These are phyloP conservation scores for Decorospora gaudefroyi DNA, from an alignment of 2,329 filamentous ascomycete species.

Conservation along the genomic window DNA sequence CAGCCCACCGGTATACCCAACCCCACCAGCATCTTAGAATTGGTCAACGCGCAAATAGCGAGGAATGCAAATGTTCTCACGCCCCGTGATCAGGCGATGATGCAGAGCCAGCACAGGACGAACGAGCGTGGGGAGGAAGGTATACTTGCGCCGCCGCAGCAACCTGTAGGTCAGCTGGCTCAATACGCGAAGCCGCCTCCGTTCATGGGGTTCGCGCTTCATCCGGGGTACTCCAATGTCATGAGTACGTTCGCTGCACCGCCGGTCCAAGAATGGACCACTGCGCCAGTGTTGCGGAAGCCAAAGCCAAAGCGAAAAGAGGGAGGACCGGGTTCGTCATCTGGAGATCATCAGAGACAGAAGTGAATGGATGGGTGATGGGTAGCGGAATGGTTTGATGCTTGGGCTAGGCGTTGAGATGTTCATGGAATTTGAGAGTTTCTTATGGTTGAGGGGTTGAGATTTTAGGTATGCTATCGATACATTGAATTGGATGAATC, in stretches of 20 bases:
- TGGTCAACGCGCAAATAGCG: background rate
- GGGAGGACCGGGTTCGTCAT: background rate
- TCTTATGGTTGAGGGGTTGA: no score
- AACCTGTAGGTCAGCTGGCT: background rate
- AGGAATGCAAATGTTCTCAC: background rate
- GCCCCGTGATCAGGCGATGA: background rate
- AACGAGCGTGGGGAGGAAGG: no score
- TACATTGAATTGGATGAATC: no score
- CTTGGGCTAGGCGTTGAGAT: no score
- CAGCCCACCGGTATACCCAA: background rate
- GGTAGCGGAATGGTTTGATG: no score
- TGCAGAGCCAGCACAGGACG: background rate
- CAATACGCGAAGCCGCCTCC: background rate
- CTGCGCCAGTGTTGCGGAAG: background rate
- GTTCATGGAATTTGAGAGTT: no score
- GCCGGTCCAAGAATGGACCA: background rate
- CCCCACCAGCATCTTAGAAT: background rate
- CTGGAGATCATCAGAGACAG: no score
- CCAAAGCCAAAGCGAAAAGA: background rate
- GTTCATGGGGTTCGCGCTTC: background rate
- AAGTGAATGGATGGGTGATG: no score
- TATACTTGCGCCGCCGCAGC: background rate
- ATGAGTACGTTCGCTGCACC: slow-evolving; percentile 1
- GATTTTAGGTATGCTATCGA: no score
- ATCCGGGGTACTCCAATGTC: slow-evolving; percentile 5